These are phyloP conservation scores for Sarocladium strictum DNA, from an alignment of 2,329 filamentous ascomycete species.

Conservation along the genomic window DNA sequence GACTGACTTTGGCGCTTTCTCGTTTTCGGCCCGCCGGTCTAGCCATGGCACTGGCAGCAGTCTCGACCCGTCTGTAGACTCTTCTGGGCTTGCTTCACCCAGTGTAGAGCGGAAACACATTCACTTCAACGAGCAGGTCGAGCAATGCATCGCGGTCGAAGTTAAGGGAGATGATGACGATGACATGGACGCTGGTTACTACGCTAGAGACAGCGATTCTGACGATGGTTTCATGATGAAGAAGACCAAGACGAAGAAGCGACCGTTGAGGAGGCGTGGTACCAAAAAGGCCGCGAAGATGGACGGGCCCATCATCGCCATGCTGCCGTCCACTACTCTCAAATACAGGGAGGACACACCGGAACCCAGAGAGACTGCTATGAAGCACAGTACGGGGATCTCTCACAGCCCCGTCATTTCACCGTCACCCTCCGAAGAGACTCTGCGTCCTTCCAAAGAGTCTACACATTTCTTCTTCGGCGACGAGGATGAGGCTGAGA, in stretches of 20 bases:
- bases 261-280: constrained; percentile 39
- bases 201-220: constrained; percentile 58
- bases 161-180: constrained; percentile 74
- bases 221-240: constrained; percentile 85
- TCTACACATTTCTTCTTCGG: constrained; percentile 59
- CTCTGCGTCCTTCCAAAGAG: constrained; percentile 63
- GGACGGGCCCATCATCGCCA: constrained; percentile 82
- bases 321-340: constrained; percentile 77
- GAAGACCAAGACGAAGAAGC: constrained; percentile 50
- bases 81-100: constrained; percentile 63
- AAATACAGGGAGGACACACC: constrained; percentile 78
- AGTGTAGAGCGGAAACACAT: constrained; percentile 74
- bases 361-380: constrained; percentile 55
- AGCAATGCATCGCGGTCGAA: constrained; percentile 92
- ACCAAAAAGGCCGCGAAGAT: constrained; percentile 35
- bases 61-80: constrained; percentile 59
- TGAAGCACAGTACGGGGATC: constrained; percentile 51
- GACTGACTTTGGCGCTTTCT: constrained; percentile 64
- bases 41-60: constrained; percentile 58
- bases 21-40: constrained; percentile 54
- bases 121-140: constrained; percentile 92
- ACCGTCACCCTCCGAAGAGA: constrained; percentile 78
- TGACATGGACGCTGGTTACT: constrained; percentile 50
- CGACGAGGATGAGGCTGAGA: constrained; percentile 51
- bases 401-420: constrained; percentile 50